phyloP scores from a whole-genome alignment of 2,329 filamentous ascomycete genomes.

The Beauveria bassiana region DNA sequence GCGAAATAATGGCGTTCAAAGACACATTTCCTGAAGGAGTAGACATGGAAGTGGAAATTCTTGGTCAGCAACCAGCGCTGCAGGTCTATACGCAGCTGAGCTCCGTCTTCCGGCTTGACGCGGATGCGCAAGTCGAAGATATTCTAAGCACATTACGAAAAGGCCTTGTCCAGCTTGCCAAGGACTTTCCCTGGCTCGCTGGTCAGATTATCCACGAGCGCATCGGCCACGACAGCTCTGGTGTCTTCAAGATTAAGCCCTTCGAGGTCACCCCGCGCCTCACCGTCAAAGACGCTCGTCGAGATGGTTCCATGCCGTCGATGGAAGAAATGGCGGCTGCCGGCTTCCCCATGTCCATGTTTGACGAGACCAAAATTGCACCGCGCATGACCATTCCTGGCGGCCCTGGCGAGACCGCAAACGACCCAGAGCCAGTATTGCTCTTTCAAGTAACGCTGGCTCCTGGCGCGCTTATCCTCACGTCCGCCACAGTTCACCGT shows the following conservation, averaged over 20 bases:
- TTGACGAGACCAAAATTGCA: slow-evolving; percentile 37
- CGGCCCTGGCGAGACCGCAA: slow-evolving; percentile 18
- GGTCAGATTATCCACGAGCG: slow-evolving; percentile 34
- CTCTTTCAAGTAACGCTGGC: slow-evolving; percentile 42
- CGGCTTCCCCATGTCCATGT: slow-evolving; percentile 38
- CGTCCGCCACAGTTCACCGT: slow-evolving; percentile 39
- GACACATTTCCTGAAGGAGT: not conserved
- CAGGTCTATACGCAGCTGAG: slow-evolving; percentile 39
- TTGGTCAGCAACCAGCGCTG: slow-evolving; percentile 34
- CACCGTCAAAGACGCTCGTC: slow-evolving; percentile 34
- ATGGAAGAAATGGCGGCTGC: slow-evolving; percentile 30
- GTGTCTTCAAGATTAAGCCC: slow-evolving; percentile 32
- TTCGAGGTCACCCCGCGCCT: slow-evolving; percentile 26
- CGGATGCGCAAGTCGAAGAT: slow-evolving; percentile 13
- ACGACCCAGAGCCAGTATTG: slow-evolving; percentile 30
- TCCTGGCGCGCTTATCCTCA: slow-evolving; percentile 40
- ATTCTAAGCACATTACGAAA: slow-evolving; percentile 24
- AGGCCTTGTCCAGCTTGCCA: slow-evolving; percentile 31
- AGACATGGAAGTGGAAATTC: slow-evolving; percentile 28
- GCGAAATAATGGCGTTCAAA: not conserved
- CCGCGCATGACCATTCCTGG: slow-evolving; percentile 32
- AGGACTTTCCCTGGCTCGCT: slow-evolving; percentile 38
- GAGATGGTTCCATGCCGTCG: slow-evolving; percentile 26
- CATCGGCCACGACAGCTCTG: slow-evolving; percentile 19
- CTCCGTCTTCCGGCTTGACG: slow-evolving; percentile 29